These are phyloP conservation scores for Neurospora sp. DNA, from an alignment of 495 filamentous ascomycete species.

Conservation along the genomic window DNA sequence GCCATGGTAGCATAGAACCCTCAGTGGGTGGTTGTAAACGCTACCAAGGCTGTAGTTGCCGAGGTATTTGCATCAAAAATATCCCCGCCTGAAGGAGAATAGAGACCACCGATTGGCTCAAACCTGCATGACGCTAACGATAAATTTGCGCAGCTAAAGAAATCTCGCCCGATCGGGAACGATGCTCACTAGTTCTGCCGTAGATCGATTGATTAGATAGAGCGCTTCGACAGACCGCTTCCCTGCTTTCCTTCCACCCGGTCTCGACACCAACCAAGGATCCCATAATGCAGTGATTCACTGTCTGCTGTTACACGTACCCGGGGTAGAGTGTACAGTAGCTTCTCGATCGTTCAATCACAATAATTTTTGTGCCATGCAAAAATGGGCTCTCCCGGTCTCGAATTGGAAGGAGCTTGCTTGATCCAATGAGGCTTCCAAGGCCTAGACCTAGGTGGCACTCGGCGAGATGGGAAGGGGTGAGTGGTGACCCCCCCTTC, in stretches of 20 bases:
- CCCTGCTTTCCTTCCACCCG: background rate
- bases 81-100: too few species aligned
- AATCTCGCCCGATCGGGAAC: background rate
- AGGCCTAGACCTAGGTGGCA: background rate
- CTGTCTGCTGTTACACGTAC: background rate
- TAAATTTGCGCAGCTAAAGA: background rate
- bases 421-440: background rate
- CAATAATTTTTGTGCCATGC: background rate
- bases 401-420: background rate
- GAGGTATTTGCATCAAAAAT: too few species aligned
- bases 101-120: background rate
- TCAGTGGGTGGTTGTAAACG: too few species aligned
- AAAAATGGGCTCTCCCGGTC: background rate
- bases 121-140: background rate
- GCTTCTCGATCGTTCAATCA: background rate
- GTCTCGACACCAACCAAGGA: background rate
- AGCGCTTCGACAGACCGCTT: background rate
- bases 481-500: background rate
- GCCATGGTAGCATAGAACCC: background rate
- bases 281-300: background rate
- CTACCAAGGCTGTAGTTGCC: too few species aligned
- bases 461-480: background rate
- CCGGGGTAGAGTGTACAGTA: background rate
- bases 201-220: conserved; percentile 22
- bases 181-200: background rate